Percentiles rank a stretch among this genome's conserved stretches.
Conservation (phyloP, 2,329 filamentous ascomycete species). For the Pseudogymnoascus sp. region DNA sequence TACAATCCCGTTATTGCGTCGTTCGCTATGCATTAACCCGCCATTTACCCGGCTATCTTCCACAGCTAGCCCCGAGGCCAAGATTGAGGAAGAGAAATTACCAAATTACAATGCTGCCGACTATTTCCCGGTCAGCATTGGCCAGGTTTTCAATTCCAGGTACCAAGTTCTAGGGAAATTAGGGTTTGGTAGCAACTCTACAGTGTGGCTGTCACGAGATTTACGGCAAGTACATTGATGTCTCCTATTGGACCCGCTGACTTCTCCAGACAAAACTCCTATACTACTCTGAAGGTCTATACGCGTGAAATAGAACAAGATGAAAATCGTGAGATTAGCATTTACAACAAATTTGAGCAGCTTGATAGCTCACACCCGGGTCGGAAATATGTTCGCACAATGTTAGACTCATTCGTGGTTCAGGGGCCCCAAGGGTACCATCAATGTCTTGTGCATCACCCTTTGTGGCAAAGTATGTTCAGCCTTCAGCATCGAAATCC, state of each 20-base stretch:
- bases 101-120: neutral
- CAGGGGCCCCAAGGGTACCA: conserved; percentile 14
- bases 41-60: neutral
- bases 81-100: neutral
- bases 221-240: neutral
- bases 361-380: conserved; percentile 22
- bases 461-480: conserved; percentile 15
- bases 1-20: neutral
- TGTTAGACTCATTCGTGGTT: conserved; percentile 30
- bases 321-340: neutral
- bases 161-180: conserved; percentile 20
- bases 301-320: neutral
- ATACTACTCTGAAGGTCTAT: neutral
- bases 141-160: conserved; percentile 15
- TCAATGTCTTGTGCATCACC: conserved; percentile 19
- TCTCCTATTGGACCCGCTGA: neutral
- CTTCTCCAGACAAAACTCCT: neutral
- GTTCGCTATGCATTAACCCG: neutral
- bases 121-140: conserved; percentile 17
- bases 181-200: conserved; percentile 16
- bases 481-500: conserved; percentile 12
- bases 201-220: conserved; percentile 15
- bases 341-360: neutral
- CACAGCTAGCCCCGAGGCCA: neutral
- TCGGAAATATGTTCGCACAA: conserved; percentile 22